phyloP scores from a whole-genome alignment of 2,329 filamentous ascomycete genomes.

The Botrytis tulipae region DNA sequence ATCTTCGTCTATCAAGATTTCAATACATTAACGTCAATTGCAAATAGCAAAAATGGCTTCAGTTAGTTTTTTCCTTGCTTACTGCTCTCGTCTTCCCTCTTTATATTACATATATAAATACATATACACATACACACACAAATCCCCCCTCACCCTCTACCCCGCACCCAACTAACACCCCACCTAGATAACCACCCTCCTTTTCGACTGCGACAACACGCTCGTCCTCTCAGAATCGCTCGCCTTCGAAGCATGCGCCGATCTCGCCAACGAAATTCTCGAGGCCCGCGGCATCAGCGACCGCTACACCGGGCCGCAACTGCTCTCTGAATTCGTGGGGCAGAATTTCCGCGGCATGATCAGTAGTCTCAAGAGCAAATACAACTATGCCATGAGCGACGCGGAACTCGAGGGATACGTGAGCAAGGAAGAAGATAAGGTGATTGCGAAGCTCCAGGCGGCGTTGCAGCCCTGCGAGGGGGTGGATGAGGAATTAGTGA shows the following conservation, averaged over 20 bases:
- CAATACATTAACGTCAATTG: background rate
- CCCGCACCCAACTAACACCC: background rate
- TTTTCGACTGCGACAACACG: slow-evolving; percentile 86
- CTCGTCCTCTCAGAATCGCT: slow-evolving; percentile 88
- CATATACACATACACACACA: background rate
- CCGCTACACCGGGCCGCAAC: slow-evolving; percentile 73
- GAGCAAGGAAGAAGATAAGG: slow-evolving; percentile 73
- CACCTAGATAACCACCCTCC: slow-evolving; percentile 64
- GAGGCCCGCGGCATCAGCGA: slow-evolving; percentile 59
- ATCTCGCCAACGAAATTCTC: slow-evolving; percentile 84
- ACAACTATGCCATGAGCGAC: slow-evolving; percentile 66
- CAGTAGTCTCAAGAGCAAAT: slow-evolving; percentile 68
- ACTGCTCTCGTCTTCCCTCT: background rate
- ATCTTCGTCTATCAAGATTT: background rate
- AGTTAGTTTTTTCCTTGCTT: background rate
- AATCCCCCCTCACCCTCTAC: background rate
- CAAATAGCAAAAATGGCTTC: background rate
- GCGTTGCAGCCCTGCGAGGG: slow-evolving; percentile 67
- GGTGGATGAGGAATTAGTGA: slow-evolving; percentile 65
- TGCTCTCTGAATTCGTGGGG: slow-evolving; percentile 86
- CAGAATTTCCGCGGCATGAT: slow-evolving; percentile 96
- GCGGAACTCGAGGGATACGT: slow-evolving; percentile 75
- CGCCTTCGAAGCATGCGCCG: slow-evolving; percentile 87
- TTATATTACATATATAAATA: background rate
- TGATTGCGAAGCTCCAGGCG: slow-evolving; percentile 74